phyloP scores from a whole-genome alignment of 2,329 filamentous ascomycete species.

The Claviceps maximensis region DNA sequence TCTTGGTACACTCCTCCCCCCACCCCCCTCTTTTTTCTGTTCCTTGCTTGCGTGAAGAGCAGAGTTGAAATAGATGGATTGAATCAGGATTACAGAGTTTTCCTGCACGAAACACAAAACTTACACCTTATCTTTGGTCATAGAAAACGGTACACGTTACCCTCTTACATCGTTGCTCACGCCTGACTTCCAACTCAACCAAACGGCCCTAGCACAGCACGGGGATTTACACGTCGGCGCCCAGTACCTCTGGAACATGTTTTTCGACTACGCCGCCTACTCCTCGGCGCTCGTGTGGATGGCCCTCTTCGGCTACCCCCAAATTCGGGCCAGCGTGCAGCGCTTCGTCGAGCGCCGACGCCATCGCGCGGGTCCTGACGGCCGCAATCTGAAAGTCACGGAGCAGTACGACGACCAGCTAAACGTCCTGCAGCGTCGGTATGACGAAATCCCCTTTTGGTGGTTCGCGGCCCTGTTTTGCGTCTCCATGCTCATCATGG shows the following conservation, averaged over 20 bases:
- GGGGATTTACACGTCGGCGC: slow-evolving; percentile 45
- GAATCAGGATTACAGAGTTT: no score
- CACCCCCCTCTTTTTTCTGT: neutral
- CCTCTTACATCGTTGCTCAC: slow-evolving; percentile 21
- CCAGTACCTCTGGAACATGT: slow-evolving; percentile 44
- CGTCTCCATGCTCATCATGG: slow-evolving; percentile 32
- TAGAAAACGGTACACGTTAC: slow-evolving; percentile 21
- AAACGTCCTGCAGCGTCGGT: slow-evolving; percentile 41
- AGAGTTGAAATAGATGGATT: no score
- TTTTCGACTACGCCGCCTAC: slow-evolving; percentile 48
- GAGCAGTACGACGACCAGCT: slow-evolving; percentile 44
- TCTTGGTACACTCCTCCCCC: slow-evolving; percentile 14
- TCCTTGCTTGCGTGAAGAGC: neutral
- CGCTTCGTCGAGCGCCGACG: slow-evolving; percentile 25
- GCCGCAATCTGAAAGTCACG: slow-evolving; percentile 25
- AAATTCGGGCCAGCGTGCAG: slow-evolving; percentile 30
- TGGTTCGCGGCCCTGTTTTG: slow-evolving; percentile 42
- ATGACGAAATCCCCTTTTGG: slow-evolving; percentile 37
- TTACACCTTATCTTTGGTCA: no score
- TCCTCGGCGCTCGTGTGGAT: slow-evolving; percentile 47
- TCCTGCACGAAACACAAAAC: no score
- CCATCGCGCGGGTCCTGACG: slow-evolving; percentile 13
- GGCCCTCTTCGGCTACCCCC: slow-evolving; percentile 37
- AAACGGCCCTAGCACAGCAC: slow-evolving; percentile 31
- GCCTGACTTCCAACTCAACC: slow-evolving; percentile 28